These are phyloP conservation scores for Trypanosoma platydactyli DNA, from an alignment of 208 protist genomes.

Conservation along the genomic window DNA sequence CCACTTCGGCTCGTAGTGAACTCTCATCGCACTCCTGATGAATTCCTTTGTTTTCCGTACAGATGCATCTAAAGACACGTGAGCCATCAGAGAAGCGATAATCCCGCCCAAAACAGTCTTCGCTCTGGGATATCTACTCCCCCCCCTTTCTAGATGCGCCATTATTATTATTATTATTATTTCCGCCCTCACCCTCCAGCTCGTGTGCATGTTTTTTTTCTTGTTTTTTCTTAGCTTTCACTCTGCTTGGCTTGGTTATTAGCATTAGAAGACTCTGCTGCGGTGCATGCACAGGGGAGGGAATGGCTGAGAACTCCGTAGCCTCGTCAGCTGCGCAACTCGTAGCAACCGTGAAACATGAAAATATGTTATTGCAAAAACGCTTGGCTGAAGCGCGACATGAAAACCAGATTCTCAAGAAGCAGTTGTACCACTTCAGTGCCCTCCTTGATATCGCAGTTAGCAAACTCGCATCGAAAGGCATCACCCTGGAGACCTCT, in stretches of 20 bases:
- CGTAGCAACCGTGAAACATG: conserved; percentile 62
- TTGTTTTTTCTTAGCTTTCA: neutral
- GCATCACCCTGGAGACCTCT: conserved; percentile 73
- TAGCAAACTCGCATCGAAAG: conserved; percentile 73
- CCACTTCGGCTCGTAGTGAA: too few relatives aligned
- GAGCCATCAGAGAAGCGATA: too few relatives aligned
- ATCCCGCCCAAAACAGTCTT: too few relatives aligned
- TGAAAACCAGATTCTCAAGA: conserved; percentile 77
- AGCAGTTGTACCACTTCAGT: conserved; percentile 79
- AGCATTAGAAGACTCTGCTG: neutral
- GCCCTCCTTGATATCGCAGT: conserved; percentile 83
- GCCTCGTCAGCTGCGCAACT: conserved; percentile 27
- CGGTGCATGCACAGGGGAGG: neutral
- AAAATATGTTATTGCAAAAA: conserved; percentile 71
- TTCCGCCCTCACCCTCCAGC: neutral
- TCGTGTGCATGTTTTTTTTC: neutral
- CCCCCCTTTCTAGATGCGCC: too few relatives aligned
- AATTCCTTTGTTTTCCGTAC: too few relatives aligned
- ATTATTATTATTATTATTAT: neutral
- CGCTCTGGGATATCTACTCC: too few relatives aligned
- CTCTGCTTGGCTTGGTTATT: neutral
- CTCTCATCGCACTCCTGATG: too few relatives aligned
- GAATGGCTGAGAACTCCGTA: conserved; percentile 26
- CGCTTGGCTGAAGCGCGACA: conserved; percentile 65
- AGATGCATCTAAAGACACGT: too few relatives aligned